A percentile compares a stretch with the other conserved stretches of the same genome.
Evolutionary conservation across 495 filamentous ascomycete genomes (phyloP).

Genomic region (Lasiosphaeris hirsuta): DNA sequence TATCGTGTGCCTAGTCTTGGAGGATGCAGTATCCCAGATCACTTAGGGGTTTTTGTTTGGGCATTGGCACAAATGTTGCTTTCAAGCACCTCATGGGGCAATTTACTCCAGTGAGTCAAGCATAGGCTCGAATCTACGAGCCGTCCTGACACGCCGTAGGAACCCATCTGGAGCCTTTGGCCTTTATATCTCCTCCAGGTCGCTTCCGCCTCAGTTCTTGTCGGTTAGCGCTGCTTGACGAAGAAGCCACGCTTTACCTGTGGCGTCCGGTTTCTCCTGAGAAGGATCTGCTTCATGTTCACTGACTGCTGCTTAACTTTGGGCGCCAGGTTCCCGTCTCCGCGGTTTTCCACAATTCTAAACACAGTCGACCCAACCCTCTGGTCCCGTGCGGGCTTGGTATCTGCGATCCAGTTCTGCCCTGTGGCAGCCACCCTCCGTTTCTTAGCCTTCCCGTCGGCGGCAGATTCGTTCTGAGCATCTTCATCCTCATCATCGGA

Average conservation of each 20-base stretch:
- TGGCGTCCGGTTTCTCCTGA: slow-evolving; percentile 32
- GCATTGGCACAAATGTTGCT: too few species aligned
- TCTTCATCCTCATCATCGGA: slow-evolving; percentile 40
- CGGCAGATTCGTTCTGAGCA: slow-evolving; percentile 12
- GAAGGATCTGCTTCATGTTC: slow-evolving; percentile 33
- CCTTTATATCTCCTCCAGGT: not conserved
- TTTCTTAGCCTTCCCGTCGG: slow-evolving; percentile 30
- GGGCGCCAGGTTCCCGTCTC: slow-evolving; percentile 37
- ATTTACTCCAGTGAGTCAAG: too few species aligned
- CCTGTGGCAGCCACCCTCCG: slow-evolving; percentile 32
- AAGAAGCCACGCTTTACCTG: slow-evolving; percentile 37
- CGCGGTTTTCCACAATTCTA: slow-evolving; percentile 32
- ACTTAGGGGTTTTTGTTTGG: too few species aligned
- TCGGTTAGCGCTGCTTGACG: slow-evolving; percentile 27
- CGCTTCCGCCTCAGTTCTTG: not conserved
- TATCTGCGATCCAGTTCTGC: slow-evolving; percentile 21
- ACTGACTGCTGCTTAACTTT: slow-evolving; percentile 31
- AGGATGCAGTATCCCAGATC: too few species aligned
- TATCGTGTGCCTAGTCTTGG: too few species aligned
- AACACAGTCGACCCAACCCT: slow-evolving; percentile 42
- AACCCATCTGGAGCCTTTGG: not conserved
- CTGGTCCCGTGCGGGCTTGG: slow-evolving; percentile 33
- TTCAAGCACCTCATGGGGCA: too few species aligned
- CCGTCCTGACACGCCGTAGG: too few species aligned
- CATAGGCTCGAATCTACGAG: too few species aligned